Evolutionary conservation across 805 yeast genomes (phyloP), one percentile per base, ranked within the genome.

Genomic region (Alloascoidea africana): DNA sequence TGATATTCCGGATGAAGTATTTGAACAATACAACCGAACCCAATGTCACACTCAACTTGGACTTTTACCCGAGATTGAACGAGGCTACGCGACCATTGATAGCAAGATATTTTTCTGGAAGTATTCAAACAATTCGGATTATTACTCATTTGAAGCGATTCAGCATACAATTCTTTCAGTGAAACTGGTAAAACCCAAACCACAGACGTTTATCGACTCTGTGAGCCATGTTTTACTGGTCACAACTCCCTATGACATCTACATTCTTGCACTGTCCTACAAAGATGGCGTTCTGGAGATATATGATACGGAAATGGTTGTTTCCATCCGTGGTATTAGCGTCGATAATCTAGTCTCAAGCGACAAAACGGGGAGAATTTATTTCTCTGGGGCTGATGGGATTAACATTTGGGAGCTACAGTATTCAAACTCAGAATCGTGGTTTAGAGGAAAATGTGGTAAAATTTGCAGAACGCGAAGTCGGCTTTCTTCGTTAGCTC

Each of bases 11-110:
- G 94, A 86, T 52, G 73, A 70, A 43, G 73, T 85, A 43, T 70
- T 81, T 45, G 78, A 76, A 39, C 85, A 81, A 46, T 72, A 77
- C 52, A 76, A 74, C 44, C 66, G 69, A 36, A 67, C 82, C 4
- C 76, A 80, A 48, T 68, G 74, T 38, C 66, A 66, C 36, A 73
- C 86, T 30, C 74, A 76, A 41, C 76, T 83, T 74, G 98, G 98
- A 11, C 59, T 86, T 17, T 76, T 91, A 46, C 72, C 87, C 0
- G 86, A 80, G 41, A 67, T 91, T 18, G 70, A 73, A 43, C 72
- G 94, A 41, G 74, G 87, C 11, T 91, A 96, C 96, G 68, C 89
- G 19, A 73, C 80, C 2, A 72, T 77, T 19, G 96, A 85, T 50
- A 78, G 79, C 52, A 79, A 80, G 48, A 63, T 89, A 48, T 70